Percentiles rank a stretch among this genome's conserved stretches.
These are phyloP conservation scores for Groenewaldozyma auringiensis DNA, from an alignment of 1,139 yeast genomes.

Conservation along the genomic window DNA sequence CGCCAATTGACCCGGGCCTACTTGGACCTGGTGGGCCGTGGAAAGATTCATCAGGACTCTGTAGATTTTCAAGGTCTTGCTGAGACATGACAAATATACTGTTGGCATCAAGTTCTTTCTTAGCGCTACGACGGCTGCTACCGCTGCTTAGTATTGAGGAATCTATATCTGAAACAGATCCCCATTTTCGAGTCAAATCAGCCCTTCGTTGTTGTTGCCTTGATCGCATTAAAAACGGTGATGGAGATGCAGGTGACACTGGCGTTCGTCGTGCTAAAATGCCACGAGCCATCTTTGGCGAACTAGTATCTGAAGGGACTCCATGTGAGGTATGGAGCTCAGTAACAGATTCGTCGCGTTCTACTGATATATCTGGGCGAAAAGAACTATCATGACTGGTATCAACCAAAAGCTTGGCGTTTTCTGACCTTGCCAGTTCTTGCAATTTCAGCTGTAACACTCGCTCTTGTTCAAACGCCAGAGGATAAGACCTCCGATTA, in stretches of 20 bases:
- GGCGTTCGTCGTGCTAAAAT: neutral
- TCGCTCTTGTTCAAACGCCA: slow-evolving; percentile 23
- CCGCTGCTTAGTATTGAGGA: neutral
- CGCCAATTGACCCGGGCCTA: slow-evolving; percentile 22
- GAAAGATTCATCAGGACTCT: neutral
- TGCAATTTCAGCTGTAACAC: slow-evolving; percentile 26
- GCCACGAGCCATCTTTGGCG: neutral
- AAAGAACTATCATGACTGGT: neutral
- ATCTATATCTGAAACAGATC: neutral
- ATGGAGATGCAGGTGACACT: neutral
- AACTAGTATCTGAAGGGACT: neutral
- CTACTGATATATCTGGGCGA: neutral
- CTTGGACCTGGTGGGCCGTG: slow-evolving; percentile 14
- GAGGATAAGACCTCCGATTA: slow-evolving; percentile 14
- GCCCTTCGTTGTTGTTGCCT: neutral
- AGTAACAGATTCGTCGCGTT: neutral
- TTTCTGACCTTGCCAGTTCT: slow-evolving; percentile 29
- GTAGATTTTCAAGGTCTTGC: slow-evolving; percentile 14
- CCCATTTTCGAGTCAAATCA: neutral
- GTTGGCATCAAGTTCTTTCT: neutral
- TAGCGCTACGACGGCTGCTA: neutral
- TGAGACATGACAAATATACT: slow-evolving; percentile 16
- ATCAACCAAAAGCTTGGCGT: slow-evolving; percentile 21
- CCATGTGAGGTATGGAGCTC: neutral
- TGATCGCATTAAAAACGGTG: neutral